Conservation (phyloP, 345 rosid genomes). For the Pelargonium nanum region DNA sequence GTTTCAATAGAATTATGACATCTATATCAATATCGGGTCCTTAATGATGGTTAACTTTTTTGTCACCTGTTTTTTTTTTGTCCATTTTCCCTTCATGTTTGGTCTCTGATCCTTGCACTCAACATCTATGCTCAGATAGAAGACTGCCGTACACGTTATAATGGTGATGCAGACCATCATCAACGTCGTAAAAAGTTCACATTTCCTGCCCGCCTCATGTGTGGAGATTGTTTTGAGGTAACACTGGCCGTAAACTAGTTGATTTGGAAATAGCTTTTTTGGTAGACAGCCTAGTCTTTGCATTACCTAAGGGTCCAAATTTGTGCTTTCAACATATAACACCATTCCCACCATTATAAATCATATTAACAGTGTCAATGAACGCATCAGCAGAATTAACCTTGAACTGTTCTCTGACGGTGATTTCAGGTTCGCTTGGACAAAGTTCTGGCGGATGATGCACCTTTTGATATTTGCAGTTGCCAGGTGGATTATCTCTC, state of each 20-base stretch:
- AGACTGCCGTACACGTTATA: slow-evolving; percentile 91
- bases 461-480: slow-evolving; percentile 91
- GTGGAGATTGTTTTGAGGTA: slow-evolving; percentile 98
- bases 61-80: no score
- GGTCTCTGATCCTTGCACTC: neutral
- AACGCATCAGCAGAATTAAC: neutral
- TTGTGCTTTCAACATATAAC: neutral
- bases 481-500: slow-evolving; percentile 59
- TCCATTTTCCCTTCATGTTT: neutral
- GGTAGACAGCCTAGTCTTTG: neutral
- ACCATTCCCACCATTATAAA: no score
- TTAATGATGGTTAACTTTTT: neutral
- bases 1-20: neutral
- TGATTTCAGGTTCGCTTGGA: slow-evolving; percentile 67
- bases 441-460: slow-evolving; percentile 82
- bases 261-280: neutral
- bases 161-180: slow-evolving; percentile 94
- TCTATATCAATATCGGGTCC: neutral
- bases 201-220: slow-evolving; percentile 83
- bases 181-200: slow-evolving; percentile 83
- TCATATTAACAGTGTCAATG: neutral
- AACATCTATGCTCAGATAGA: slow-evolving; percentile 52
- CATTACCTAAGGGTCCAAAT: neutral
- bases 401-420: slow-evolving; percentile 2
- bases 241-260: slow-evolving; percentile 11